Percentiles rank a stretch among this genome's conserved stretches.
Evolutionary conservation across 129 eudicot genomes (phyloP).

Genomic region (Helianthus tuberosus): DNA sequence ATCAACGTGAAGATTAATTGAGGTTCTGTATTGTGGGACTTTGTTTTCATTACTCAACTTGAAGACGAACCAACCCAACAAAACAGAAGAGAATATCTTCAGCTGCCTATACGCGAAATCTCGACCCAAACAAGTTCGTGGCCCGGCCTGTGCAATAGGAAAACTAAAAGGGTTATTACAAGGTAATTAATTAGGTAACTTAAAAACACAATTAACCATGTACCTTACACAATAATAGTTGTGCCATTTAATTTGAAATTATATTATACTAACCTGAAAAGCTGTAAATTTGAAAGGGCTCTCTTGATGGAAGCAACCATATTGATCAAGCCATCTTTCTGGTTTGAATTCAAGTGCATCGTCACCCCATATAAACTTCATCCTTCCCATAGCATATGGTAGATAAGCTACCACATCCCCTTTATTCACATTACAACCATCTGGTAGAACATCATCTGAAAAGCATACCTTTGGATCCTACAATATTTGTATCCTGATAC

Average conservation of each 20-base stretch:
- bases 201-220: no score
- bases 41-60: slow-evolving; percentile 46
- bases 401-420: slow-evolving; percentile 62
- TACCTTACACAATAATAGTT: no score
- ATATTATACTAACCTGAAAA: slow-evolving; percentile 51
- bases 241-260: neutral
- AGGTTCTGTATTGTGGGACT: slow-evolving; percentile 49
- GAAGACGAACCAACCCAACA: slow-evolving; percentile 49
- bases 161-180: neutral
- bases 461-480: slow-evolving; percentile 67
- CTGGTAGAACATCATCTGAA: slow-evolving; percentile 64
- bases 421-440: slow-evolving; percentile 61
- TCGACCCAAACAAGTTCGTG: slow-evolving; percentile 65
- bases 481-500: neutral
- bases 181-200: no score
- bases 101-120: slow-evolving; percentile 71
- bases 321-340: slow-evolving; percentile 67
- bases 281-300: slow-evolving; percentile 80
- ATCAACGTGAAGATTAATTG: slow-evolving; percentile 66
- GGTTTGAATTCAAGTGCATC: slow-evolving; percentile 60
- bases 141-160: slow-evolving; percentile 55
- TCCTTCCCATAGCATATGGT: no score
- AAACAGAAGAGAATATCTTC: slow-evolving; percentile 63
- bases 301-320: slow-evolving; percentile 52
- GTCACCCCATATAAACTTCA: slow-evolving; percentile 54